A percentile compares a stretch with the other conserved stretches of the same genome.
Conservation (phyloP, 208 protist species). For the Angomonas deanei region DNA sequence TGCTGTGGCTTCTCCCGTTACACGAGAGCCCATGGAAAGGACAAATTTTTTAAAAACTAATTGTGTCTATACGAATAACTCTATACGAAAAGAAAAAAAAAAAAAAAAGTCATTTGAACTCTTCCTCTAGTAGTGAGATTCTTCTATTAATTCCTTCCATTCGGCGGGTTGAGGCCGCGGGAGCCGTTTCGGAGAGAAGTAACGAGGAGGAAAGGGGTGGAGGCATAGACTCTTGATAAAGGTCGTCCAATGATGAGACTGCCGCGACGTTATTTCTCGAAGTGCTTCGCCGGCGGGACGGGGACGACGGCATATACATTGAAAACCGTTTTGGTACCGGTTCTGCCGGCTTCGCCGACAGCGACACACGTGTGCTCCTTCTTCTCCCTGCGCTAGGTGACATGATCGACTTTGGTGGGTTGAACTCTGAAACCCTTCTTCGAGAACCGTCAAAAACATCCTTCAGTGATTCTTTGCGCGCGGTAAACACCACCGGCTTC, state of each 20-base stretch:
- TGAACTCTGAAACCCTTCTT: neutral
- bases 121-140: slow-evolving; percentile 37
- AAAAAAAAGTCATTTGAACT: slow-evolving; percentile 14
- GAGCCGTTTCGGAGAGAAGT: neutral
- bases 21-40: too few species aligned
- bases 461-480: neutral
- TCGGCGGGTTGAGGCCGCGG: slow-evolving; percentile 12
- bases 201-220: neutral
- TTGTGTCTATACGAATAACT: neutral
- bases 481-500: slow-evolving; percentile 1
- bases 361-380: neutral
- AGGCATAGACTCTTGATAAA: neutral
- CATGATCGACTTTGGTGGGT: neutral
- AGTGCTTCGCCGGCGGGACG: neutral
- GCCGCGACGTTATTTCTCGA: neutral
- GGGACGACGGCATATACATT: slow-evolving; percentile 23
- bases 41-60: neutral
- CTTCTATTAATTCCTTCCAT: slow-evolving; percentile 26
- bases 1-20: too few species aligned
- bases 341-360: neutral
- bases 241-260: neutral
- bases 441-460: neutral
- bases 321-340: slow-evolving; percentile 17
- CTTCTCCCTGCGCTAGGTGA: neutral
- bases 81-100: slow-evolving; percentile 6